Conservation (phyloP, 2,329 filamentous ascomycete genomes). For the Aureobasidium sp. region DNA sequence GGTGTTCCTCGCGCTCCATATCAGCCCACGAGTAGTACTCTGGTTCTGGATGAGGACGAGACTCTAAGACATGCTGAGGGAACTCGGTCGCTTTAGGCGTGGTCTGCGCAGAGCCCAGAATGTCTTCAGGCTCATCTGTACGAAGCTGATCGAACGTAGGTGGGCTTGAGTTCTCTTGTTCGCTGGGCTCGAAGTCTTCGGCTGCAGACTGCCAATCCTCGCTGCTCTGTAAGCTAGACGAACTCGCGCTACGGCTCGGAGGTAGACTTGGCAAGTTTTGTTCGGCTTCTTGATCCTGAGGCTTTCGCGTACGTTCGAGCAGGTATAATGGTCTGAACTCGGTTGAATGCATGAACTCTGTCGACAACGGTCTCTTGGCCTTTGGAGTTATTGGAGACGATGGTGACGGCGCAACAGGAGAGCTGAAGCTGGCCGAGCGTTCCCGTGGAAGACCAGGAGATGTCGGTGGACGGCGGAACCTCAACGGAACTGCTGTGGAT, state of each 20-base stretch:
- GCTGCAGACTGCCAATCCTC: slow-evolving; percentile 41
- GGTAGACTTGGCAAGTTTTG: slow-evolving; percentile 47
- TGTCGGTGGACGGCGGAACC: slow-evolving; percentile 27
- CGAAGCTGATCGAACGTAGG: neutral
- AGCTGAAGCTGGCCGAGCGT: slow-evolving; percentile 27
- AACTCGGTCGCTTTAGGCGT: slow-evolving; percentile 59
- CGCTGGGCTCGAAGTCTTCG: slow-evolving; percentile 27
- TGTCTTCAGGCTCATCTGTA: slow-evolving; percentile 30
- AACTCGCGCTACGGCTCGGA: slow-evolving; percentile 37
- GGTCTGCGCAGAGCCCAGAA: slow-evolving; percentile 56
- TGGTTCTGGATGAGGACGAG: slow-evolving; percentile 21
- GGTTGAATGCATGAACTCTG: slow-evolving; percentile 24
- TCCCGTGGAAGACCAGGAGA: slow-evolving; percentile 23
- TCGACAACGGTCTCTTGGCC: slow-evolving; percentile 17
- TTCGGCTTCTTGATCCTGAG: slow-evolving; percentile 27
- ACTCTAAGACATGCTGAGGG: slow-evolving; percentile 24
- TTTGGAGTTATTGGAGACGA: slow-evolving; percentile 18
- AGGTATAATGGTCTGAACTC: slow-evolving; percentile 80
- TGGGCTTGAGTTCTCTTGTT: slow-evolving; percentile 22
- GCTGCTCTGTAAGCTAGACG: slow-evolving; percentile 31
- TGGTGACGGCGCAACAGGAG: slow-evolving; percentile 18
- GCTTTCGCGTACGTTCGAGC: slow-evolving; percentile 57
- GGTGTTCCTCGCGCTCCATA: slow-evolving; percentile 26
- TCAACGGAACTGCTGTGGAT: slow-evolving; percentile 30
- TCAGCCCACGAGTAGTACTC: slow-evolving; percentile 34